Evolutionary conservation across 129 eudicot genomes (phyloP), one percentile per base, ranked within the genome.

Genomic region (Pittosporum tobira): DNA sequence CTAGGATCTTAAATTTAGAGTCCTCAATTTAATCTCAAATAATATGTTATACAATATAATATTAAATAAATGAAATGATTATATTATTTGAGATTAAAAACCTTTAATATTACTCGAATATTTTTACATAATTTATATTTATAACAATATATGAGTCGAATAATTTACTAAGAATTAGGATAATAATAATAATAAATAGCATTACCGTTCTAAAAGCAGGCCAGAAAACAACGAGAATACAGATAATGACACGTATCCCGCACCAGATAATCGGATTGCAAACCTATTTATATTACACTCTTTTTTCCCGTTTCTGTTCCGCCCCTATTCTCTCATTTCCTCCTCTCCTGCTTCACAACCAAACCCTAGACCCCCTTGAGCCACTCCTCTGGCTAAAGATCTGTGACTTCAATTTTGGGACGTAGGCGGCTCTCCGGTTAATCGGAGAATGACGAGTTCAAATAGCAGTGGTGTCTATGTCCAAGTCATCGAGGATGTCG

Each of bases 251-350:
- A 67, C 78, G 81, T 73, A 66, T 71, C 36, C 48, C 52, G 25
- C n/a, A 18, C 40, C 47, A 29, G 57, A 71, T 62, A 85, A 75
- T 59, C 73, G 76, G 80, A 85, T 75, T n/a, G 83, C 83, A 85
- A 85, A 85, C 94, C 88, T 85, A 87, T 87, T 87, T 87, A 83
- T 83, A 87, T 83, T 87, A 83, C 96, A 50, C 64, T 65, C 83
- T 83, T 75, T 80, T 83, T 71, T 75, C 86, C 71, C 66, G 21
- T 65, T 70, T 76, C 78, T 56, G 27, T 66, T 74, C 81, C 80
- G 71, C 76, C 59, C 57, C 36, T 51, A 42, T 73, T 25, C 36
- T 61, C 47, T 71, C 69, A n/a, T 62, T 62, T 60, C 61, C 69
- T 51, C 65, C 54, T 62, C 66, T 68, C 51, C 54, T 30, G 55